Evolutionary conservation across 73 alveolate genomes (phyloP), one percentile per base, ranked within the genome.

Genomic region (Breviolum minutum): DNA sequence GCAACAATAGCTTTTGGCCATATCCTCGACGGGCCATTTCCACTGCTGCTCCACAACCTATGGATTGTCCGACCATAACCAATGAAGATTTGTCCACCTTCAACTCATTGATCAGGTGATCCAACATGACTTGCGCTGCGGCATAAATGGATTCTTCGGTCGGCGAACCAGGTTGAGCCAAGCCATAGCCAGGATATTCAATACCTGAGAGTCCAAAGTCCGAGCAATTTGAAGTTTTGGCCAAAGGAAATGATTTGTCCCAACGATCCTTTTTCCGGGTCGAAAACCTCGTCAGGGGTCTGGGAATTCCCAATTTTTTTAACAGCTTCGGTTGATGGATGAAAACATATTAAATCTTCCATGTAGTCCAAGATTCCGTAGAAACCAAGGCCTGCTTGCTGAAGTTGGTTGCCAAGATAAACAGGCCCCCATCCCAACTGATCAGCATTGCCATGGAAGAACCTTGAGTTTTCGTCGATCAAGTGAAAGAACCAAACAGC

Each of bases 121-220:
- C 70, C 63, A 86, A 29, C 94, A 86, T 26, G 61, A 80, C 80
- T 63, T 86, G 64, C 14, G 81, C 77, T 40, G 94, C 26, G 79
- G 32, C 70, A 40, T 86, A 86, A 62, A 86, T 86, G 27, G 94
- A 86, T 86, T 86, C 79, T 86, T 86, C 94, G 0, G 94, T 86
- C 13, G 94, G 94, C 26, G 94, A 86, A 63, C 94, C 94, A n/a
- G 94, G 94, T 26, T 63, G 94, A 63, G 94, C 94, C 26, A 86
- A 63, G 80, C 94, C 94, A 63, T 63, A 86, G 80, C 94, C 94
- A 13, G 94, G 94, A 27, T 86, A 86, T 63, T 86, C 94, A 63
- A 86, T 86, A 10, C 94, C 94, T 86, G 20, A 27, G 94, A 14
- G 70, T n/a, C n/a, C 29, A 82, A 5, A 17, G 7, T 20, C 10